A percentile compares a stretch with the other conserved stretches of the same genome.
These are phyloP conservation scores for Serendipita vermifera DNA, from an alignment of 768 basidiomycete species.

Conservation along the genomic window DNA sequence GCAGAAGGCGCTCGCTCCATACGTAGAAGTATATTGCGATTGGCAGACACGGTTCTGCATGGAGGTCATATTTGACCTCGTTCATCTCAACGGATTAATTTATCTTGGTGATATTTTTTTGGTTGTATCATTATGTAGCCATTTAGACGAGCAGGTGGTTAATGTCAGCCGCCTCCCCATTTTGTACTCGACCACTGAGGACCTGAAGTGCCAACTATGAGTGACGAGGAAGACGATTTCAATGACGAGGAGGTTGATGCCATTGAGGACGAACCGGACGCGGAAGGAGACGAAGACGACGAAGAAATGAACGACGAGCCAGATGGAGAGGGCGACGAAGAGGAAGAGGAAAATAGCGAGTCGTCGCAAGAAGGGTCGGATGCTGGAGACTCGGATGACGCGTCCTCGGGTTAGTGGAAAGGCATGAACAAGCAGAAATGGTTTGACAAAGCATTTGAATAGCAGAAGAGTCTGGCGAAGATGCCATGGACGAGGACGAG, in stretches of 20 bases:
- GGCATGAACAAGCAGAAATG: background rate
- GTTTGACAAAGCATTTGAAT: background rate
- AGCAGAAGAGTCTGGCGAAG: conserved; percentile 8
- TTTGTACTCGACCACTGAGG: no score
- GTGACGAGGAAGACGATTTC: conserved; percentile 34
- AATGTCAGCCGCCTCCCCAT: no score
- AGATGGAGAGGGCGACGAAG: conserved; percentile 18
- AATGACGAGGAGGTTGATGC: conserved; percentile 47
- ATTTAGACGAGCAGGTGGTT: no score
- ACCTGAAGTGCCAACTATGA: conserved; percentile 30
- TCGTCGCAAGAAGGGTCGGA: conserved; percentile 18
- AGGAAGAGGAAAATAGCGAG: conserved; percentile 42
- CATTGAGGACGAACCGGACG: conserved; percentile 35
- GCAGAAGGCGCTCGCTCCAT: conserved; percentile 2
- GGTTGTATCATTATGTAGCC: no score
- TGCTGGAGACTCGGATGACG: conserved; percentile 29
- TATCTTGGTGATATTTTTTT: no score
- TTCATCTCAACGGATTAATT: no score
- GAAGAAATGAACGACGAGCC: conserved; percentile 15
- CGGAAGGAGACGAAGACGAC: conserved; percentile 19
- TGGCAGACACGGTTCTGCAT: background rate
- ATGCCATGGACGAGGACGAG: background rate
- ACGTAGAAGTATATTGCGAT: background rate
- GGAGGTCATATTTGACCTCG: no score
- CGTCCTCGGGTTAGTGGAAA: conserved; percentile 7